A percentile compares a stretch with the other conserved stretches of the same genome.
phyloP scores from a whole-genome alignment of 2,329 filamentous ascomycete genomes.

The Keithomyces neogunnii region DNA sequence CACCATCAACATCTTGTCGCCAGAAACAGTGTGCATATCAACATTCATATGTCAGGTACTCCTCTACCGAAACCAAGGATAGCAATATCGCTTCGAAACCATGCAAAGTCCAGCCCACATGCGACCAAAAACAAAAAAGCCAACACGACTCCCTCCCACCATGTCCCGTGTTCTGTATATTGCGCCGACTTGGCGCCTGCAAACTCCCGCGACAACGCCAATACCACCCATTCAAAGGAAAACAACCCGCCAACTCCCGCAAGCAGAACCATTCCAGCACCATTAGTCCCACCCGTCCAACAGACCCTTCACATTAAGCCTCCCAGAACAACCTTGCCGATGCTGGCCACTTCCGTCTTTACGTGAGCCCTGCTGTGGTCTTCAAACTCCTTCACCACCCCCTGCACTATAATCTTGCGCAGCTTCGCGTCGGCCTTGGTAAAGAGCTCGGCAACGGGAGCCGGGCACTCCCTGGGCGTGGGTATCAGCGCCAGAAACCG shows the following conservation, averaged over 20 bases:
- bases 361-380: constrained; percentile 69
- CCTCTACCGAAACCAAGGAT: too few species aligned
- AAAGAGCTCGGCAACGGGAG: constrained; percentile 72
- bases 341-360: constrained; percentile 72
- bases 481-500: constrained; percentile 67
- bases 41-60: too few species aligned
- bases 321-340: constrained; percentile 82
- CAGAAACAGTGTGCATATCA: too few species aligned
- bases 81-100: too few species aligned
- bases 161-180: too few species aligned
- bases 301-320: constrained; percentile 58
- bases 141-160: too few species aligned
- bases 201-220: background rate
- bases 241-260: background rate
- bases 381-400: constrained; percentile 87
- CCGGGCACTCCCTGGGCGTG: constrained; percentile 64
- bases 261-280: background rate
- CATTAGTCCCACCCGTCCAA: background rate
- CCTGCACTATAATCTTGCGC: constrained; percentile 80
- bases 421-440: constrained; percentile 80
- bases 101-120: too few species aligned
- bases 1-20: too few species aligned
- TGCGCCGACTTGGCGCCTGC: background rate
- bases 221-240: background rate
- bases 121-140: too few species aligned